Base-by-base conservation (phyloP, 345 rosid species). In the Cardiospermum halicacabum region DNA sequence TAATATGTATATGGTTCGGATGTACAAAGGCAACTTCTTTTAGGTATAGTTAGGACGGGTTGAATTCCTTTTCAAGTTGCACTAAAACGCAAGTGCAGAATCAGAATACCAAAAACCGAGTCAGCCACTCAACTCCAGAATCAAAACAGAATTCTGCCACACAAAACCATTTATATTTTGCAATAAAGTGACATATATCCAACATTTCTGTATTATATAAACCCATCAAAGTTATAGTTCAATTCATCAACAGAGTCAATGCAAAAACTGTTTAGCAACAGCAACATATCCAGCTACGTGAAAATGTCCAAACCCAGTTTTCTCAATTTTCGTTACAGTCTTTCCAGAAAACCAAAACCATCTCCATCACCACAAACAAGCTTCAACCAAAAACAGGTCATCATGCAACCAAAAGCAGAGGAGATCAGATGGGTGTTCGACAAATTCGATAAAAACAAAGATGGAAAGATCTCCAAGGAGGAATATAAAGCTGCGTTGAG, bases 361-460 rank as follows among this genome's bases (percentile, higher is more conserved):
- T 25, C 37, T 10, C 72, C 56, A 63, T 67, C 77, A 66, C 21
- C 60, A 3, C 42, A 62, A 13, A n/a, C 32, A 58, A 58, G 55
- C 68, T 11, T 50, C 53, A 34, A 1, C 32, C 24, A 66, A 30
- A 7, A 53, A 71, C 28, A 70, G 3, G 7, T 45, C 79, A 45
- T 58, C 21, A 68, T 39, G 40, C 71, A 61, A 31, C 72, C 84
- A 13, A 73, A 69, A 28, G 57, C 25, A 9, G 80, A 84, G 21
- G 89, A 81, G 60, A 75, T 78, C 78, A 80, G 72, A 56, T 49
- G 74, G 65, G 84, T 86, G 68, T 81, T 86, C 64, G 63, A 73
- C 47, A 83, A 83, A 66, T 80, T 74, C 16, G 84, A 81, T 72
- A 60, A 66, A 27, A 83, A 85, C 69, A 78, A 60, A 30, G 91